Evolutionary conservation across 2,329 filamentous ascomycete species (phyloP), one percentile per base, ranked within the genome.

Genomic region (Emmonsiellopsis sp.): DNA sequence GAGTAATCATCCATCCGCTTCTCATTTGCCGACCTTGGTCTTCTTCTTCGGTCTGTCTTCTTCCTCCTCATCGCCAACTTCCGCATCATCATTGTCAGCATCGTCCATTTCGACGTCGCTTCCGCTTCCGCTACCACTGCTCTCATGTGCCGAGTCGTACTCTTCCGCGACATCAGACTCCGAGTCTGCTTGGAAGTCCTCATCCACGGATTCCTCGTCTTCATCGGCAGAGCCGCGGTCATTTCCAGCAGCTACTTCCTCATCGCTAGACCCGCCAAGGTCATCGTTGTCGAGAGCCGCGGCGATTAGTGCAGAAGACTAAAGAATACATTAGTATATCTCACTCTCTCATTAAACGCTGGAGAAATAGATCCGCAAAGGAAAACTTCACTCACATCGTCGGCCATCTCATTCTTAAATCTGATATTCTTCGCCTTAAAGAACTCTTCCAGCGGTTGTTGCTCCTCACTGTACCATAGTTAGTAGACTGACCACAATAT

Each of bases 321-420:
- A 60, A 48, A 37, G 49, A 51, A 33, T 40, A 36, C 49, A 52
- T 65, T 67, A 69, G 67, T 63, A 53, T 54, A n/a, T 7, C 32
- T 27, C 33, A 39, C 42, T 14, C 34, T 51, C 27, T 6, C 10
- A 14, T 6, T 6, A 39, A 31, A 37, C 42, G n/a, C 14, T 36
- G 31, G 50, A 51, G 13, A 21, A 13, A 34, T 43, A 34, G 51
- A 43, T 34, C 42, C 43, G 46, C 54, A 6, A 42, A 44, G 39
- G 40, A 11, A 27, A 13, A 21, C 13, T 40, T 49, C 39, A 68
- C 87, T 84, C 68, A 88, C 87, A 62, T 98, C 93, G 68, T 96
- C 93, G 57, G 94, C 86, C 76, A 98, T 96, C 74, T 98, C 93
- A 70, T 98, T 98, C 84, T 96, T 97, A 54, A 94, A 91, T 52